Conservation (phyloP, 257 asterid genomes). For the Solanum chmielewskii region DNA sequence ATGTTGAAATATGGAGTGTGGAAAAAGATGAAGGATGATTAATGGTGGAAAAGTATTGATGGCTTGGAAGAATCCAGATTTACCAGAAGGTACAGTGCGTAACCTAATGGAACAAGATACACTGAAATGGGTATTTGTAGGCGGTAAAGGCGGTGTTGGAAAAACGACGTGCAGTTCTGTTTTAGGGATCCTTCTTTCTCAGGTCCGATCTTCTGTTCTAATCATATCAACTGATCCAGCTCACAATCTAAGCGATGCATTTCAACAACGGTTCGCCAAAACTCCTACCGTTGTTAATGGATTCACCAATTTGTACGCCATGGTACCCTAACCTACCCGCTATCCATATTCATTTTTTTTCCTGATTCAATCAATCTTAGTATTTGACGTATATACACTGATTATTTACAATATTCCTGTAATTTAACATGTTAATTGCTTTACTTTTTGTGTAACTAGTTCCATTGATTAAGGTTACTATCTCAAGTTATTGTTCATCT, state of each 20-base stretch:
- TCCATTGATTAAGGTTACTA: background rate
- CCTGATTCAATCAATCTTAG: background rate
- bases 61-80: slow-evolving; percentile 17
- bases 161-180: slow-evolving; percentile 92
- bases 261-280: slow-evolving; percentile 86
- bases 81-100: slow-evolving; percentile 67
- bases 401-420: background rate
- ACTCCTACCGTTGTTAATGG: slow-evolving; percentile 84
- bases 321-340: slow-evolving; percentile 32
- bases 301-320: slow-evolving; percentile 85
- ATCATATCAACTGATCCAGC: slow-evolving; percentile 97
- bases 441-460: background rate
- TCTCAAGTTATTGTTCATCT: background rate
- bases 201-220: slow-evolving; percentile 74
- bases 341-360: background rate
- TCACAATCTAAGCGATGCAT: slow-evolving; percentile 92
- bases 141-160: slow-evolving; percentile 97
- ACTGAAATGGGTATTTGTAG: slow-evolving; percentile 90
- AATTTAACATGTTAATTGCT: background rate
- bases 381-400: background rate
- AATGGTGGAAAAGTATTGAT: background rate
- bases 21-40: too few species aligned
- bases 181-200: slow-evolving; percentile 58
- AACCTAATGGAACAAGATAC: slow-evolving; percentile 73
- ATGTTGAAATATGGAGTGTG: too few species aligned